Conservation (phyloP, 441 rosid species). For the Geranium incanum region DNA sequence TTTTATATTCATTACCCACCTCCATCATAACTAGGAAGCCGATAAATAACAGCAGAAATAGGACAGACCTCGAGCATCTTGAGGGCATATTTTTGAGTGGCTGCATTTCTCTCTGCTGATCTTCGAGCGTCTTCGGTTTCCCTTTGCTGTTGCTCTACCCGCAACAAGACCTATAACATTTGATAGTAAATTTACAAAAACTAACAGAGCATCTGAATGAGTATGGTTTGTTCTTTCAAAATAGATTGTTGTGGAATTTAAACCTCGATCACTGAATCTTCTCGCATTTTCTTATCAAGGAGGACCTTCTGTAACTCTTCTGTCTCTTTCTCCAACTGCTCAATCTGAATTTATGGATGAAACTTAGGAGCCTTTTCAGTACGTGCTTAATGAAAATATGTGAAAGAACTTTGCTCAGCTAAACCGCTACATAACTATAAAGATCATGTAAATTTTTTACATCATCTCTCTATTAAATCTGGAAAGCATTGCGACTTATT, state of each 20-base stretch:
- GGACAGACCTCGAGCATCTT: slow-evolving; percentile 72
- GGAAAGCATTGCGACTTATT: neutral
- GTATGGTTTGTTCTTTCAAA: neutral
- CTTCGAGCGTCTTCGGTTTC: slow-evolving; percentile 95
- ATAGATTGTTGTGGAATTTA: neutral
- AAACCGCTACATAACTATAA: neutral
- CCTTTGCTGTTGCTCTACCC: slow-evolving; percentile 95
- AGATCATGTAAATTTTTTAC: neutral
- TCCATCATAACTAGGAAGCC: neutral
- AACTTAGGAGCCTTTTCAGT: slow-evolving; percentile 19
- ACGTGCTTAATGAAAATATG: neutral
- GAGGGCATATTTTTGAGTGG: slow-evolving; percentile 85
- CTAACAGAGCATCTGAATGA: slow-evolving; percentile 57
- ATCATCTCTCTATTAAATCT: neutral
- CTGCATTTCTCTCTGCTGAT: slow-evolving; percentile 95
- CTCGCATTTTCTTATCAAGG: slow-evolving; percentile 59
- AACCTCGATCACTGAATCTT: slow-evolving; percentile 60
- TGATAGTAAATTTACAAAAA: slow-evolving; percentile 89
- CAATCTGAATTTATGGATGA: slow-evolving; percentile 35
- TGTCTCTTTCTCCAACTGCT: slow-evolving; percentile 50
- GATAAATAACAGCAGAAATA: slow-evolving; percentile 4
- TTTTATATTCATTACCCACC: neutral
- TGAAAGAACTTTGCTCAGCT: neutral
- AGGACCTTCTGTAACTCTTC: slow-evolving; percentile 41
- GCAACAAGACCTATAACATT: slow-evolving; percentile 97